Evolutionary conservation across 2,329 filamentous ascomycete genomes (phyloP).

Genomic region (Chaetomiaceae sp.): DNA sequence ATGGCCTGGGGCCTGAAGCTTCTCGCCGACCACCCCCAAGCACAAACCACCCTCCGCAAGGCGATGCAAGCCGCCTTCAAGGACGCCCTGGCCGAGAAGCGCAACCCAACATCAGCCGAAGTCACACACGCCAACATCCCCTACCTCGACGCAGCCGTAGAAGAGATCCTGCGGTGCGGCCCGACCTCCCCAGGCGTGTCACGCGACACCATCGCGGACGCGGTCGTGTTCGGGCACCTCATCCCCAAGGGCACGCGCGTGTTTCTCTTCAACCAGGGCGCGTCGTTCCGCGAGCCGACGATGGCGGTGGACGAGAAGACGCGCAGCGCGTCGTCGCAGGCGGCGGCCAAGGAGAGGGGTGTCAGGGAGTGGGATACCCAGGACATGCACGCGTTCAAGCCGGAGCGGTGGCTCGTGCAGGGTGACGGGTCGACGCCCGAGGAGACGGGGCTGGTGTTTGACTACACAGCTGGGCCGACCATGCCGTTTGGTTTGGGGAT

Average conservation of each 20-base stretch:
- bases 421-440: too few relatives aligned
- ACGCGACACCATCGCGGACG: constrained; percentile 32
- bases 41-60: constrained; percentile 18
- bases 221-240: constrained; percentile 30
- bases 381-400: constrained; percentile 13
- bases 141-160: constrained; percentile 36
- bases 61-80: constrained; percentile 27
- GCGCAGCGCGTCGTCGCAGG: constrained; percentile 18
- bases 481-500: constrained; percentile 35
- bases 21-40: constrained; percentile 24
- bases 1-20: constrained; percentile 27
- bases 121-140: constrained; percentile 28
- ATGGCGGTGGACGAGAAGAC: constrained; percentile 27
- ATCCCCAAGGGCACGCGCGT: constrained; percentile 35
- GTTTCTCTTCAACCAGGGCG: constrained; percentile 27
- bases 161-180: constrained; percentile 34
- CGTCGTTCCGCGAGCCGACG: constrained; percentile 28
- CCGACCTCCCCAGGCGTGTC: constrained; percentile 28
- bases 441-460: constrained; percentile 26
- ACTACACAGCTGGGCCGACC: constrained; percentile 32
- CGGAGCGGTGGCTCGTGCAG: constrained; percentile 40
- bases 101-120: constrained; percentile 30
- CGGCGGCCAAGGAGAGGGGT: constrained; percentile 9
- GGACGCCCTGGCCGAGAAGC: constrained; percentile 21
- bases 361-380: constrained; percentile 27